These are phyloP conservation scores for Mycena rebaudengoi DNA, from an alignment of 768 basidiomycete species.

Conservation along the genomic window DNA sequence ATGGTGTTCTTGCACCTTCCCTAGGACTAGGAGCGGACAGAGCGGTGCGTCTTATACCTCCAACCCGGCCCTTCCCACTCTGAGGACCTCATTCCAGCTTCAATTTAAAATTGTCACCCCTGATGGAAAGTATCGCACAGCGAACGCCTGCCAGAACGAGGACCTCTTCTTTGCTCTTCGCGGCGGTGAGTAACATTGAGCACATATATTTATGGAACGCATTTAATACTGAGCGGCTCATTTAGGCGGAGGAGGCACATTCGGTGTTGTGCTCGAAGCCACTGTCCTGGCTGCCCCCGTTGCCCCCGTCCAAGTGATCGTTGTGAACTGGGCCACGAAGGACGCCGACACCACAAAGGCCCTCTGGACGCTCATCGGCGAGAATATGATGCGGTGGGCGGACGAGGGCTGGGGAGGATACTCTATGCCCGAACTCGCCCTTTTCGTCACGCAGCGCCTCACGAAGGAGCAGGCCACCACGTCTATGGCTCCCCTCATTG, in stretches of 20 bases:
- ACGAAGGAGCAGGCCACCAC: constrained; percentile 43
- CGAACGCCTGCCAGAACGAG: constrained; percentile 57
- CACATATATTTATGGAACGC: too few relatives aligned
- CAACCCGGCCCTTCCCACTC: neutral
- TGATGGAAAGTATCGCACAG: constrained; percentile 54
- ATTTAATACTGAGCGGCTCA: too few relatives aligned
- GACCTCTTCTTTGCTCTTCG: constrained; percentile 66
- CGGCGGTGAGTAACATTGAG: constrained; percentile 47
- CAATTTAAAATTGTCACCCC: constrained; percentile 64
- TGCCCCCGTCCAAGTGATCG: constrained; percentile 46
- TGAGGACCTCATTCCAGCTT: constrained; percentile 36
- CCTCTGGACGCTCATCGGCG: constrained; percentile 46
- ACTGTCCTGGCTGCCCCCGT: constrained; percentile 49
- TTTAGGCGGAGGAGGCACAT: constrained; percentile 55
- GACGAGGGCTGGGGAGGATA: constrained; percentile 60
- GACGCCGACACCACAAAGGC: constrained; percentile 37
- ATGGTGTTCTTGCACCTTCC: constrained; percentile 51
- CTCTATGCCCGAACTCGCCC: constrained; percentile 44
- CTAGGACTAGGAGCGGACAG: constrained; percentile 58
- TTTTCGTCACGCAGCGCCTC: constrained; percentile 55
- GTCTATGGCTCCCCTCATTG: constrained; percentile 53
- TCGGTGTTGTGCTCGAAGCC: constrained; percentile 48
- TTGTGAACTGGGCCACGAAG: constrained; percentile 37
- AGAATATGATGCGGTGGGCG: constrained; percentile 51
- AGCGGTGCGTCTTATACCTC: constrained; percentile 41